Base-by-base conservation (phyloP, 2,329 filamentous ascomycete species). In the Botryosphaeria dothidea region DNA sequence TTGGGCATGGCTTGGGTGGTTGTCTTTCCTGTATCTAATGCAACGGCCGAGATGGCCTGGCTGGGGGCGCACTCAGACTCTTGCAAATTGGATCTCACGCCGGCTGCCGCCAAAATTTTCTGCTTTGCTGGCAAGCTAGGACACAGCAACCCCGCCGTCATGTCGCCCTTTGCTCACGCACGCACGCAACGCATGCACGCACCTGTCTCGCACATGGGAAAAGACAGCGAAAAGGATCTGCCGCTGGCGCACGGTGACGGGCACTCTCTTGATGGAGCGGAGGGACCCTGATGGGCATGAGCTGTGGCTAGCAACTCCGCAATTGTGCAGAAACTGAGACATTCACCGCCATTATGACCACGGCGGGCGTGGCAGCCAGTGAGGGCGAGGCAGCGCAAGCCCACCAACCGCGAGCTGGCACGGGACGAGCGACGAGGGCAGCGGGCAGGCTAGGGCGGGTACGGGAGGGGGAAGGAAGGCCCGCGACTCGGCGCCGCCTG, bases 21-120 rank as follows among this genome's bases (percentile, higher is more conserved):
- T 19, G 54, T 29, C 13, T 43, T 60, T 60, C 27, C 56, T 60
- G 56, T 60, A 60, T 60, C 56, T 60, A 60, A 45, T 60, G 38
- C 38, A 15, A 46, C 38, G 56, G 38, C 38, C 52, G 27, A 41
- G 52, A 57, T 19, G 34, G 52, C 21, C 34, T 43, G 38, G 34
- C 17, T 58, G 54, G 54, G 54, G 51, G 51, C 51, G 34, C 51
- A 23, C n/a, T 29, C 46, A 41, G 54, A 57, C 6, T 57, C 21
- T 60, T 60, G 56, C 56, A 60, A 60, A 60, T 60, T 60, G 56
- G 56, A 60, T 60, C 56, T 60, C 56, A 60, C 56, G 56, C 56
- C 56, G 56, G 56, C 56, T 60, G 41, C 56, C 49, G 49, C 49
- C 49, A 52, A 25, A 34, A 21, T 57, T 31, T 45, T 46, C 43